phyloP scores from a whole-genome alignment of 2,329 filamentous ascomycete genomes.

The Helicocarpus griseus region DNA sequence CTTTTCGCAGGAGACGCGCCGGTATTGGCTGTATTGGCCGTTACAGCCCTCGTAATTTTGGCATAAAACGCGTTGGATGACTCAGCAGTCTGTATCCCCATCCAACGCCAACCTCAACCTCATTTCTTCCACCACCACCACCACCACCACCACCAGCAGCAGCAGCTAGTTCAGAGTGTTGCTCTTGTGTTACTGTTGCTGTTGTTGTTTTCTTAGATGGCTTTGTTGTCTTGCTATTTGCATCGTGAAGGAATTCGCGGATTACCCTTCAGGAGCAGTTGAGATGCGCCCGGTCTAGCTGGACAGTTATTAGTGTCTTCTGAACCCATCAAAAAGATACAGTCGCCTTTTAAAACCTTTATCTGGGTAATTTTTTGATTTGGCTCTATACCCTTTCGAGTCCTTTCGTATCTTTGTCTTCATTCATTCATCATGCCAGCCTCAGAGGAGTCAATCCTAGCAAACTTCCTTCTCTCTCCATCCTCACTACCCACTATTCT shows the following conservation, averaged over 20 bases:
- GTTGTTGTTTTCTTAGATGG: too few species aligned
- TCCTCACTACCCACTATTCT: conserved; percentile 64
- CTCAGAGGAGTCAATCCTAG: conserved; percentile 64
- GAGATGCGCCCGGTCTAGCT: too few species aligned
- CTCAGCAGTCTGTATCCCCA: background rate
- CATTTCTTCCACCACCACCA: too few species aligned
- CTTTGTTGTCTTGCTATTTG: too few species aligned
- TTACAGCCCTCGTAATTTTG: background rate
- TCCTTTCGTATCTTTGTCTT: background rate
- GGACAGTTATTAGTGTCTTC: too few species aligned
- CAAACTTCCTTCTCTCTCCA: conserved; percentile 68
- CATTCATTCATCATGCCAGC: conserved; percentile 50
- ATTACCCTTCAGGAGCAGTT: too few species aligned
- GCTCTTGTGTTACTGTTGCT: background rate
- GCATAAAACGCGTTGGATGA: background rate
- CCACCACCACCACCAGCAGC: background rate
- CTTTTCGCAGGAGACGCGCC: background rate
- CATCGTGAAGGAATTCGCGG: too few species aligned
- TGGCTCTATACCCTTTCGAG: too few species aligned
- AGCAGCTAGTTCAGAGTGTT: background rate
- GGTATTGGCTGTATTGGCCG: background rate
- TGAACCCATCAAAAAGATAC: too few species aligned
- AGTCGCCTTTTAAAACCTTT: too few species aligned
- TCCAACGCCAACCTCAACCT: background rate
- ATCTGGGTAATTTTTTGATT: too few species aligned